A percentile compares a stretch with the other conserved stretches of the same genome.
Evolutionary conservation across 23 red algal species (phyloP).

Genomic region (Gracilaria vermiculophylla): DNA sequence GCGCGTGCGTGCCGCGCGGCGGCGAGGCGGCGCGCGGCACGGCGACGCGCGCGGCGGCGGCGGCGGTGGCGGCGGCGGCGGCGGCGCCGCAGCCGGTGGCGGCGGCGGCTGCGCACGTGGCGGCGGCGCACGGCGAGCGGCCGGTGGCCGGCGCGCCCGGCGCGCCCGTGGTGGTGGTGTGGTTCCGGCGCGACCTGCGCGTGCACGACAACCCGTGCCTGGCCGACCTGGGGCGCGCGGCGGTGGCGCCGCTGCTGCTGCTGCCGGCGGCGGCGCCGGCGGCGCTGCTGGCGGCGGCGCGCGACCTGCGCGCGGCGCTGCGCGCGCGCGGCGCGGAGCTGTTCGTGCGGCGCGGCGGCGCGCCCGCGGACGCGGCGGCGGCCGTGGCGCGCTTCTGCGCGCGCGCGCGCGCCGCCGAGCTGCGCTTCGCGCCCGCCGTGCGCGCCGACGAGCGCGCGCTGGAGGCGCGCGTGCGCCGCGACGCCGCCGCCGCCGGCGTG

Average conservation of each 20-base stretch:
- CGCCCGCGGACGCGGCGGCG: neutral
- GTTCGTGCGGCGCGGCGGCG: constrained; percentile 53
- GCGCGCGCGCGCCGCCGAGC: neutral
- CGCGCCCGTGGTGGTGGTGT: constrained; percentile 35
- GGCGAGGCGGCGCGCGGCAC: neutral
- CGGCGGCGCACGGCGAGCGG: no score
- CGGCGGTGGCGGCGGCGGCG: no score
- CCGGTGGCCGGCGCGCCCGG: neutral
- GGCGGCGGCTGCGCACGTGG: neutral
- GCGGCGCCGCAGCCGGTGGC: no score
- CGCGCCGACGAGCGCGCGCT: neutral
- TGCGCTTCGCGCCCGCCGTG: neutral
- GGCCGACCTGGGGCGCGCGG: neutral
- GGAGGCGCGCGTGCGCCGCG: neutral
- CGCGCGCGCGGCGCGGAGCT: constrained; percentile 69
- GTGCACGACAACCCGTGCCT: constrained; percentile 91
- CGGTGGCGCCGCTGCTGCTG: constrained; percentile 79
- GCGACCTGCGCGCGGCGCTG: constrained; percentile 73
- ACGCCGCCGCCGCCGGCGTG: neutral
- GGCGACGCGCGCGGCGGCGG: neutral
- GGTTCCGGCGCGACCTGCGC: constrained; percentile 90
- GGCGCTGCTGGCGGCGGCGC: constrained; percentile 72
- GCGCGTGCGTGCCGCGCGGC: neutral
- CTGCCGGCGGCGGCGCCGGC: constrained; percentile 58
- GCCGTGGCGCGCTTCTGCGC: neutral